Evolutionary conservation across 441 rosid species (phyloP), one percentile per base, ranked within the genome.

Genomic region (Populus hybrid): DNA sequence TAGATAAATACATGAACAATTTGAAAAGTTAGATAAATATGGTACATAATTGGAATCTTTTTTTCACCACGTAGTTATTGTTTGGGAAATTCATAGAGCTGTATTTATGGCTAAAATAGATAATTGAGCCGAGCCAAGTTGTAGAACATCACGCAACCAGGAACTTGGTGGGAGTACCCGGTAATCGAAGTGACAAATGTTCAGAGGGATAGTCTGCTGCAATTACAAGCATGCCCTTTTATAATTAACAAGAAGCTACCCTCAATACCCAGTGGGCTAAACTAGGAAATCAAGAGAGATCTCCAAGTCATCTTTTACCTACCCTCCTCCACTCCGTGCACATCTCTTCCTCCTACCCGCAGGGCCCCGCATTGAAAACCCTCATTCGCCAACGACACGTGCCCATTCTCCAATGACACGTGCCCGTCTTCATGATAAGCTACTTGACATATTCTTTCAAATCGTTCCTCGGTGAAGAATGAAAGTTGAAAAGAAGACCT

Each of bases 191-290:
- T 2, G 34, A 35, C 57, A 46, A 46, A 46, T 10, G 42, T 38
- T 46, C 20, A 46, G 14, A 16, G 57, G 57, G 57, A 5, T 46
- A 46, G 1, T 4, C 5, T 0, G 16, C 23, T 23, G 12, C 8
- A 72, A 73, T 77, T 77, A 69, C 80, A 23, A 46, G 50, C 30
- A 61, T 0, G n/a, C 76, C 81, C 84, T 71, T 69, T 24, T 24
- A 21, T 23, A 23, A 28, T 40, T 64, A 36, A 34, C 32, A 53
- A 72, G 20, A 53, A 53, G 28, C 59, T 8, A 34, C 35, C n/a
- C 67, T 1, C 32, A 46, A 0, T 20, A 12, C 3, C 9, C 36
- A 3, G 34, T 32, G 76, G 57, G 64, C 26, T 12, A 12, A 59
- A 20, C 4, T 36, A 18, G 11, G 12, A 16, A 69, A 40, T 70